phyloP scores from a whole-genome alignment of 345 rosid species.

The Gossypium australe region DNA sequence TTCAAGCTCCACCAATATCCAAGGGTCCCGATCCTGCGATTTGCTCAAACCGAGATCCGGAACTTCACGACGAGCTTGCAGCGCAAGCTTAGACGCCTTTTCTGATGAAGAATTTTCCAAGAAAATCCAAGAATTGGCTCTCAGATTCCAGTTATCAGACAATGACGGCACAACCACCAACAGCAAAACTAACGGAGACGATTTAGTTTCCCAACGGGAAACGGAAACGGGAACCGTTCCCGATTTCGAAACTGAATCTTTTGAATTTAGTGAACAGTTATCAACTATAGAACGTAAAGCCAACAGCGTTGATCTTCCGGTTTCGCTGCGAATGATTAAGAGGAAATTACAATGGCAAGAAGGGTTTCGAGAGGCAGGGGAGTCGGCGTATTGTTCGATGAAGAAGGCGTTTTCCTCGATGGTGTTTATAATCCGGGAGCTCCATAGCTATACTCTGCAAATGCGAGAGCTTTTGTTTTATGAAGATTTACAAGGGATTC shows the following conservation, averaged over 20 bases:
- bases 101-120: constrained; percentile 72
- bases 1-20: constrained; percentile 29
- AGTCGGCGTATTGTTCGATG: constrained; percentile 61
- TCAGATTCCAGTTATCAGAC: constrained; percentile 44
- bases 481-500: constrained; percentile 66
- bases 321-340: constrained; percentile 73
- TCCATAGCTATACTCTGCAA: constrained; percentile 66
- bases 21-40: constrained; percentile 45
- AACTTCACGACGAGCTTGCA: constrained; percentile 40
- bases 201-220: neutral
- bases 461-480: constrained; percentile 64
- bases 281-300: constrained; percentile 76
- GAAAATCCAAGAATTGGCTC: constrained; percentile 35
- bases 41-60: constrained; percentile 25
- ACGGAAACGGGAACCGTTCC: neutral
- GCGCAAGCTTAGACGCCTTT: constrained; percentile 53
- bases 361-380: constrained; percentile 54
- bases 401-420: constrained; percentile 84
- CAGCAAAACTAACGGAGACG: neutral
- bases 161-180: constrained; percentile 18
- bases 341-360: constrained; percentile 73
- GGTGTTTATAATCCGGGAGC: constrained; percentile 88
- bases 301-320: constrained; percentile 72
- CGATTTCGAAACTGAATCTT: neutral
- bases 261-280: constrained; percentile 17